Evolutionary conservation across 768 basidiomycete species (phyloP).

Genomic region (Calocera viscosa): DNA sequence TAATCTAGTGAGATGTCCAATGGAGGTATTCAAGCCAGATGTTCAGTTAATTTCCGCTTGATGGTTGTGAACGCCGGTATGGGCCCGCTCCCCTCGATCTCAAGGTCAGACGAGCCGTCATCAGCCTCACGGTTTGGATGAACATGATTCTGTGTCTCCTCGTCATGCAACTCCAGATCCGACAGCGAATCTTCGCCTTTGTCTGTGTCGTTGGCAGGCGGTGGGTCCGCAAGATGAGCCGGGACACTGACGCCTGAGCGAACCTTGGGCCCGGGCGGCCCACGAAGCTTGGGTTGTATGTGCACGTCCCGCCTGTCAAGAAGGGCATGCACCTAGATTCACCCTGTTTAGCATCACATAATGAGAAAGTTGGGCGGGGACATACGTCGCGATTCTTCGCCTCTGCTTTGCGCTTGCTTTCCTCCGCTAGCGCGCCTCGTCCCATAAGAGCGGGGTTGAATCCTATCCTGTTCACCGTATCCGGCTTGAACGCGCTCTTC

Average conservation of each 20-base stretch:
- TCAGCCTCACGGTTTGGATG: background rate
- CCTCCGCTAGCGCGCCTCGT: background rate
- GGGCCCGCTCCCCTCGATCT: background rate
- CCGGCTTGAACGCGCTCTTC: background rate
- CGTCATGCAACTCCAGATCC: background rate
- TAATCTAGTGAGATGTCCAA: background rate
- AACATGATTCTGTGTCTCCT: background rate
- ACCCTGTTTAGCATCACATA: background rate
- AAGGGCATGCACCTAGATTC: background rate
- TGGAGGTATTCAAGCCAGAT: background rate
- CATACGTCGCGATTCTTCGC: conserved; percentile 4
- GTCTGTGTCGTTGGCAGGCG: background rate
- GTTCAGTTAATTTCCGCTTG: background rate
- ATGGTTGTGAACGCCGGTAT: background rate
- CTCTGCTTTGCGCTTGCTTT: background rate
- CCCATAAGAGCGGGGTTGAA: conserved; percentile 3
- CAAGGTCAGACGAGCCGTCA: background rate
- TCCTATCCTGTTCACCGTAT: background rate
- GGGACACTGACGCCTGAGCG: conserved; percentile 1
- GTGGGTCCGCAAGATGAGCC: background rate
- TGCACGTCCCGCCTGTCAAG: background rate
- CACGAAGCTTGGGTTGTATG: background rate
- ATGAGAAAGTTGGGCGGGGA: background rate
- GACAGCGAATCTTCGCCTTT: background rate
- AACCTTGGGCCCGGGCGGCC: background rate